Base-by-base conservation (phyloP, 1,284 basidiomycete genomes). In the Ustilago hordei region DNA sequence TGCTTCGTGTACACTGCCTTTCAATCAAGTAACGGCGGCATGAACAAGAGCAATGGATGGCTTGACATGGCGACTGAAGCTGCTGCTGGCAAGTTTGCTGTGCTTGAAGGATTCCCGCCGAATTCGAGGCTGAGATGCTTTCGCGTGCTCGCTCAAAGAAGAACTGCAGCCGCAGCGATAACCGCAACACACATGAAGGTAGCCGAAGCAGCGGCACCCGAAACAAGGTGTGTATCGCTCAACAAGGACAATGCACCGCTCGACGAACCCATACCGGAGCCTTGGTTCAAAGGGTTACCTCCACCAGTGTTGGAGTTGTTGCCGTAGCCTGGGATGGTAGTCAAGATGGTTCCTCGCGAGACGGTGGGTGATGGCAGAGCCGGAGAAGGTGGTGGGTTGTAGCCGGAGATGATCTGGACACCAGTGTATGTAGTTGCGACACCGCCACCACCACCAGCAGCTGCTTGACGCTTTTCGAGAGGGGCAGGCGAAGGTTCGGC, bases 371-470 rank as follows among this genome's bases (percentile, higher is more conserved):
- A 59, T 8, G 73, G 66, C 17, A 69, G 53, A 15, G n/a, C 32
- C 6, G 53, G 28, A 2, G 68, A 68, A 1, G 66, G 38, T 9
- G 81, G 81, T 11, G 81, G 69, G 12, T 67, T 77, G 75, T 83
- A 83, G 38, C 81, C 81, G 3, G 62, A 69, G 58, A 83, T 83
- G 56, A 60, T 70, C 59, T 80, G 76, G 41, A 80, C 74, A 36
- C 70, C 66, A 12, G 68, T 75, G 34, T 69, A 73, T 17, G 79
- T 75, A 34, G 72, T 67, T 35, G 71, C 45, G 35, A 75, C 53
- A 32, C 78, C 81, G n/a, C 57, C 74, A 56, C 79, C 79, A 54
- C 81, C 81, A 54, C 81, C 79, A 4, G 75, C 72, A 15, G 72
- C 79, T n/a, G 69, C 67, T 68, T 82, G 81, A 53, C 48, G 48